Percentiles rank a stretch among this genome's conserved stretches.
phyloP scores from a whole-genome alignment of 805 yeast species.

The Maudiozyma turicensis region DNA sequence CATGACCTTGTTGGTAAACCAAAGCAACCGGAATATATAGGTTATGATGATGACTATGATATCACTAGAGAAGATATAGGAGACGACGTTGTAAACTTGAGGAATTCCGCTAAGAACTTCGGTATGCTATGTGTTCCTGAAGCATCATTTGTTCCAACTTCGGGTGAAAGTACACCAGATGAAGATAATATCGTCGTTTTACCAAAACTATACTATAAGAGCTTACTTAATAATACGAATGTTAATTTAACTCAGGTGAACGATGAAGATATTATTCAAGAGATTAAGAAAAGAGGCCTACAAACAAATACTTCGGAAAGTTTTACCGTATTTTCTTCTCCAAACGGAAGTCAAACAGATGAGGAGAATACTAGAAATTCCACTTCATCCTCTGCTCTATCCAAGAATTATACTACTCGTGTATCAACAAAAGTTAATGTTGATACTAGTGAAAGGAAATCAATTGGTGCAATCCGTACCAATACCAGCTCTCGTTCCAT shows the following conservation, averaged over 20 bases:
- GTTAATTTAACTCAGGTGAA: slow-evolving; percentile 37
- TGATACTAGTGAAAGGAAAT: too few relatives aligned
- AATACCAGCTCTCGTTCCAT: background rate
- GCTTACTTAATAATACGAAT: slow-evolving; percentile 38
- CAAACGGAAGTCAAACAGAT: background rate
- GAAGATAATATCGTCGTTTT: slow-evolving; percentile 48
- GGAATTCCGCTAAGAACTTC: slow-evolving; percentile 33
- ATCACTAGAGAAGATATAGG: slow-evolving; percentile 4
- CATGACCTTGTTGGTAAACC: background rate
- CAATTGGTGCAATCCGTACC: background rate
- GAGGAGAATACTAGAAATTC: background rate
- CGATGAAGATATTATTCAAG: slow-evolving; percentile 36
- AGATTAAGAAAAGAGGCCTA: slow-evolving; percentile 44
- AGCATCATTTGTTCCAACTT: slow-evolving; percentile 52
- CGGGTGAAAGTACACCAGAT: slow-evolving; percentile 40
- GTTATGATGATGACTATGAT: slow-evolving; percentile 3
- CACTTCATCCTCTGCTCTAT: background rate
- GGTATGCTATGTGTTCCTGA: slow-evolving; percentile 51
- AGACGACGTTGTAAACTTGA: slow-evolving; percentile 23
- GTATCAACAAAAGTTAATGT: background rate
- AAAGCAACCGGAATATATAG: background rate
- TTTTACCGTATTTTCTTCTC: background rate
- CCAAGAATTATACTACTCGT: background rate
- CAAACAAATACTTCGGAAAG: background rate
- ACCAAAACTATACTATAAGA: slow-evolving; percentile 55